Evolutionary conservation across 2,329 filamentous ascomycete genomes (phyloP).

Genomic region (Aphanoascus verrucosus): DNA sequence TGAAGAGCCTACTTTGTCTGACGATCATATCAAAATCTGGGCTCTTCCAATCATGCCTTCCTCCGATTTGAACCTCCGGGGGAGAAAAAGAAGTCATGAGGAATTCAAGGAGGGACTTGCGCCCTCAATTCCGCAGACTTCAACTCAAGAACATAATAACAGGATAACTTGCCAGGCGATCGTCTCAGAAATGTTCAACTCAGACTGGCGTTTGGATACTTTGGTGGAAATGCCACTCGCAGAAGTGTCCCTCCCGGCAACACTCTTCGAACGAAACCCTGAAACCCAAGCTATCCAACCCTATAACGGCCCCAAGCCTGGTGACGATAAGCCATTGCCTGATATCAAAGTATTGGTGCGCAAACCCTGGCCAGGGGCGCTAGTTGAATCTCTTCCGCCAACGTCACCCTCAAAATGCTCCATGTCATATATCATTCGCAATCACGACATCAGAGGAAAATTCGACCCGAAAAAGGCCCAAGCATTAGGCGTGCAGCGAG

Average conservation of each 20-base stretch:
- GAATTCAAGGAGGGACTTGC: constrained; percentile 33
- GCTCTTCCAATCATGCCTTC: constrained; percentile 51
- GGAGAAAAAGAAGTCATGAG: constrained; percentile 41
- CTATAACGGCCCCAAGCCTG: constrained; percentile 59
- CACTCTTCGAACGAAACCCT: constrained; percentile 56
- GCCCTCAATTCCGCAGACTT: not conserved
- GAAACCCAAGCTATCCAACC: constrained; percentile 53
- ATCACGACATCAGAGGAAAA: constrained; percentile 64
- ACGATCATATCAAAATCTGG: constrained; percentile 74
- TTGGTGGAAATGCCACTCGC: constrained; percentile 56
- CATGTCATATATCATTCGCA: constrained; percentile 78
- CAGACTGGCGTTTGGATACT: constrained; percentile 60
- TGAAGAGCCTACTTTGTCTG: constrained; percentile 57
- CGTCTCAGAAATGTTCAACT: constrained; percentile 69
- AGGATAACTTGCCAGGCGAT: constrained; percentile 45
- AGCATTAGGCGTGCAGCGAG: constrained; percentile 52
- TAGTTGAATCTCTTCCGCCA: constrained; percentile 54
- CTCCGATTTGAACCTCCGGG: constrained; percentile 20
- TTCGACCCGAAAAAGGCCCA: constrained; percentile 60
- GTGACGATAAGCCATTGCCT: constrained; percentile 40
- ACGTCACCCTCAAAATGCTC: constrained; percentile 56
- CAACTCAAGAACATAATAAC: not conserved
- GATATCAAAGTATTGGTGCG: constrained; percentile 63
- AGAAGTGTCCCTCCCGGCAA: constrained; percentile 56
- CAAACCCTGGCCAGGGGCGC: constrained; percentile 66